phyloP scores from a whole-genome alignment of 1,284 basidiomycete species.

The Boletus sp. region DNA sequence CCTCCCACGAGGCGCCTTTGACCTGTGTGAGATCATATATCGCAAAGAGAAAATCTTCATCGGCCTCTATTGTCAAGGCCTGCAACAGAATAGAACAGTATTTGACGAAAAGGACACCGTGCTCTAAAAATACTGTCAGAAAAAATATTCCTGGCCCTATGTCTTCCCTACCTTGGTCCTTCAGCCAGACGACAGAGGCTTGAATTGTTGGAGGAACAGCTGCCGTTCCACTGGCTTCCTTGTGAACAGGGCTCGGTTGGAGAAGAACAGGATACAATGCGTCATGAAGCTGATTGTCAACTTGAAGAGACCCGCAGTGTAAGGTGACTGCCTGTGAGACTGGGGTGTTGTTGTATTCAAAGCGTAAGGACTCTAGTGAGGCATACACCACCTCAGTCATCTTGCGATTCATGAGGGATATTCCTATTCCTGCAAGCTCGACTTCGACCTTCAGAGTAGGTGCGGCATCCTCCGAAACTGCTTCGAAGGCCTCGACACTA shows the following conservation, averaged over 20 bases:
- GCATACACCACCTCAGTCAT: conserved; percentile 91
- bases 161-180: conserved; percentile 74
- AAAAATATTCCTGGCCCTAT: not conserved
- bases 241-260: conserved; percentile 89
- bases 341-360: conserved; percentile 84
- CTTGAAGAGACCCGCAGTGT: conserved; percentile 87
- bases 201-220: conserved; percentile 87
- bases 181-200: conserved; percentile 83
- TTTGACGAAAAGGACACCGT: conserved; percentile 96
- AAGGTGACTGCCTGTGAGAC: conserved; percentile 80
- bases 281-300: conserved; percentile 98
- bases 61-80: conserved; percentile 91
- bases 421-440: conserved; percentile 87
- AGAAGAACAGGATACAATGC: conserved; percentile 94
- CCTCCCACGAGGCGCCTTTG: conserved; percentile 86
- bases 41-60: conserved; percentile 95
- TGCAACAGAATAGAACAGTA: conserved; percentile 95
- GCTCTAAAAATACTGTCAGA: conserved; percentile 49
- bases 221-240: conserved; percentile 75
- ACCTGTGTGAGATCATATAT: conserved; percentile 91
- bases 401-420: conserved; percentile 88
- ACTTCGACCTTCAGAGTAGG: conserved; percentile 70
- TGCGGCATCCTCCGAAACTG: conserved; percentile 72
- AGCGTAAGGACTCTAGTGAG: conserved; percentile 74
- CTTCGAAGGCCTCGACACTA: conserved; percentile 82